Evolutionary conservation across 495 filamentous ascomycete species (phyloP), one percentile per base, ranked within the genome.

Genomic region (Margaritispora aquatica): DNA sequence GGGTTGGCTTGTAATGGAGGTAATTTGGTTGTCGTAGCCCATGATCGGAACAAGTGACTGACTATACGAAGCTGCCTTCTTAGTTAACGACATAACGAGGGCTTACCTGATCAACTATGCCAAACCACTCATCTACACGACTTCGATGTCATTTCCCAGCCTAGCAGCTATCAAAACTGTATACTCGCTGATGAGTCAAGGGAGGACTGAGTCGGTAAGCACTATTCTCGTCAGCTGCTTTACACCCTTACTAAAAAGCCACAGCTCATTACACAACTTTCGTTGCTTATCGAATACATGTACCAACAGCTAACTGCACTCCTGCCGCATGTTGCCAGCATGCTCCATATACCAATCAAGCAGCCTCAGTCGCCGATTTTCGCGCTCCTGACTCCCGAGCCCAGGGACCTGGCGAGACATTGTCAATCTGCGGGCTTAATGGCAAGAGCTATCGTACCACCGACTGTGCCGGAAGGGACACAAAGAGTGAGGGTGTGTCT

Each of bases 1-100:
- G 85, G 86, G 1, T 68, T 93, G 59, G 84, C 80, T 17, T 85
- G 84, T 60, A 79, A 84, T 49, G 89, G 89, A 69, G 88, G 87
- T 89, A 74, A 60, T 76, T 72, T 22, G 54, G 23, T 51, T 53
- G 9, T 26, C 5, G 27, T 26, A 59, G n/a, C 24, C 23, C 1
- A 29, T 58, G 27, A 47, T 62, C n/a, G 52, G 23, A 4, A 21
- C 20, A 44, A 26, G 38, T 22, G 29, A 48, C 52, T 63, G 34
- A 63, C 29, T 21, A n/a, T n/a, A 19, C 4, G 34, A 58, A 79
- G 75, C 75, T 23, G 72, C 74, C 15, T 63, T 79, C 15, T 68
- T 80, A 20, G 88, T 77, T 53, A 74, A 76, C 1, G 67, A 74
- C 0, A 41, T 74, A 1, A 70, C 78, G 0, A 73, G 81, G 26